phyloP scores from a whole-genome alignment of 2,329 filamentous ascomycete species.

The Dactylellina drechsleri region DNA sequence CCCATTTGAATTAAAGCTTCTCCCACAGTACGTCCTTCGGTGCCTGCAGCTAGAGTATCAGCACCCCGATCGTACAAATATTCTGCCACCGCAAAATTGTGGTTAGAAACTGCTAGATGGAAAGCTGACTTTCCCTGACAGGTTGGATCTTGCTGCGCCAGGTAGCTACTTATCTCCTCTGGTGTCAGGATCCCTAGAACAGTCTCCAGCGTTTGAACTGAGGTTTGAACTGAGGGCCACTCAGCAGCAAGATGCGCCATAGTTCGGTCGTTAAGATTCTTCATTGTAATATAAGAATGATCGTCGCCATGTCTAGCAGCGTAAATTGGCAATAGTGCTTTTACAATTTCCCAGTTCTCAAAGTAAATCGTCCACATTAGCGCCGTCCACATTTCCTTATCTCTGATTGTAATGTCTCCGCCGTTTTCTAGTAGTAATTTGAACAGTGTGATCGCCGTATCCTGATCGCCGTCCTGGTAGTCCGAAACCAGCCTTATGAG shows the following conservation, averaged over 20 bases:
- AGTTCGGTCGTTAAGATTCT: neutral
- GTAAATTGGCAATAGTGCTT: conserved; percentile 2
- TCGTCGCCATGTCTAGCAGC: neutral
- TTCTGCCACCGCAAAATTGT: neutral
- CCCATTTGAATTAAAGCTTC: neutral
- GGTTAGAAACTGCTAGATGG: neutral
- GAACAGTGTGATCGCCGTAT: neutral
- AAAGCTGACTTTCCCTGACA: neutral
- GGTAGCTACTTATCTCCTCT: neutral
- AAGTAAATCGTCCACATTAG: neutral
- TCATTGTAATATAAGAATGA: neutral
- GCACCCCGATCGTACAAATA: neutral
- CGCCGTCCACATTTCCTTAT: neutral
- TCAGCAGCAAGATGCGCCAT: conserved; percentile 3
- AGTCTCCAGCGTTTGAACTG: neutral
- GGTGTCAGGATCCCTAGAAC: neutral
- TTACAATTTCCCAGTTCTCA: conserved; percentile 1
- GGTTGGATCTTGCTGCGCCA: neutral
- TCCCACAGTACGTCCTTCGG: neutral
- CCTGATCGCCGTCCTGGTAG: neutral
- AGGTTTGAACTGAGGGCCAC: neutral
- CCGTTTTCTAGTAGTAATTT: conserved; percentile 8
- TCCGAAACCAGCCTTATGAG: neutral
- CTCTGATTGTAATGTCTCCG: neutral
- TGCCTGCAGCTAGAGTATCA: neutral